phyloP scores from a whole-genome alignment of 352 stramenopile species.

The Globisporangium viniferum region DNA sequence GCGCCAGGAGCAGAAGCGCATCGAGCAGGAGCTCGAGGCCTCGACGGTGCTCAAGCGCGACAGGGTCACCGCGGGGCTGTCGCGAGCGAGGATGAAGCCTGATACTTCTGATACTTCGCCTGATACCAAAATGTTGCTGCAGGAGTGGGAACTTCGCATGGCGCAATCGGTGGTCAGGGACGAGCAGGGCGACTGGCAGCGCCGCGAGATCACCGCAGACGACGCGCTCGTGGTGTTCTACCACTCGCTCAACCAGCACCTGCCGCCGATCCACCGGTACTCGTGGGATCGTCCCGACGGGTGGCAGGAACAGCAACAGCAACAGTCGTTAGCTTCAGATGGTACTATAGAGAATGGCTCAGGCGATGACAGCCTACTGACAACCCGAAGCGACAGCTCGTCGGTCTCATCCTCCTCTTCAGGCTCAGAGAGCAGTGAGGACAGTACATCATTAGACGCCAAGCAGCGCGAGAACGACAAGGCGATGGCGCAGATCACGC shows the following conservation, averaged over 20 bases:
- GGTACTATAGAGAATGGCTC: slow-evolving; percentile 13
- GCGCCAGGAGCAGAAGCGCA: slow-evolving; percentile 55
- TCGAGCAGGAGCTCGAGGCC: slow-evolving; percentile 48
- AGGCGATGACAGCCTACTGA: slow-evolving; percentile 6
- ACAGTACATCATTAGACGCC: slow-evolving; percentile 11
- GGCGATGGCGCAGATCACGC: slow-evolving; percentile 29
- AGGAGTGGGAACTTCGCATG: slow-evolving; percentile 56
- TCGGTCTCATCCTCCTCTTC: neutral
- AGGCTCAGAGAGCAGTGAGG: neutral
- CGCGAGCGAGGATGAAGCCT: slow-evolving; percentile 21
- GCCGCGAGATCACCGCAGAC: slow-evolving; percentile 49
- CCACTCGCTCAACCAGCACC: slow-evolving; percentile 47
- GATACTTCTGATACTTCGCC: neutral
- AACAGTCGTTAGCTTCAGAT: neutral
- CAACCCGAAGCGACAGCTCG: slow-evolving; percentile 9
- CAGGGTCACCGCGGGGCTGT: slow-evolving; percentile 9
- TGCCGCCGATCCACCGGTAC: slow-evolving; percentile 40
- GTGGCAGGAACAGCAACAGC: slow-evolving; percentile 26
- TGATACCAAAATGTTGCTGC: slow-evolving; percentile 6
- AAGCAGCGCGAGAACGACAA: slow-evolving; percentile 28
- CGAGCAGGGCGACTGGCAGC: slow-evolving; percentile 59
- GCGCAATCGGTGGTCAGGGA: slow-evolving; percentile 36
- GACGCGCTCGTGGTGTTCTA: slow-evolving; percentile 63
- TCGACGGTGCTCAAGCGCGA: slow-evolving; percentile 23
- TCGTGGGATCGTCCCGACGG: slow-evolving; percentile 43